These are phyloP conservation scores for Cercis canadensis DNA, from an alignment of 306 rosid genomes.

Conservation along the genomic window DNA sequence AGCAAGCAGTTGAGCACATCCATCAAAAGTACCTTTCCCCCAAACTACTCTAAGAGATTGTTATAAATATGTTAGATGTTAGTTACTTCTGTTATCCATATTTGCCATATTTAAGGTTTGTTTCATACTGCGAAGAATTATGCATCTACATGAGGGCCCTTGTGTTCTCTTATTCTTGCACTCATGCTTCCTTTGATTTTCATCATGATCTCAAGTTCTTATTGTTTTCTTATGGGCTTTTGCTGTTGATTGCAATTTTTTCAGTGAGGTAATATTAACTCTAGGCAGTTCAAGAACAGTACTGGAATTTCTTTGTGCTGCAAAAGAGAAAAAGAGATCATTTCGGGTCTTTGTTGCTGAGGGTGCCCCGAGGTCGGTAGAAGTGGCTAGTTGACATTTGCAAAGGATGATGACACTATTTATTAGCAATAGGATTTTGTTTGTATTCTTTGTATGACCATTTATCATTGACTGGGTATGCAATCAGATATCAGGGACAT, in stretches of 20 bases:
- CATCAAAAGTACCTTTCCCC: slow-evolving; percentile 82
- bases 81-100: slow-evolving; percentile 13
- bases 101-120: neutral
- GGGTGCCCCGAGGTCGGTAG: slow-evolving; percentile 96
- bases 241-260: slow-evolving; percentile 39
- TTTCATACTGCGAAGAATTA: slow-evolving; percentile 20
- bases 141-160: slow-evolving; percentile 12
- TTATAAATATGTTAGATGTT: slow-evolving; percentile 16
- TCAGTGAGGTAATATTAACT: slow-evolving; percentile 96
- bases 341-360: slow-evolving; percentile 92
- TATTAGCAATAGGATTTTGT: slow-evolving; percentile 27
- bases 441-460: slow-evolving; percentile 14
- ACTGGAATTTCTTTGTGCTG: slow-evolving; percentile 92
- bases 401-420: neutral
- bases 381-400: slow-evolving; percentile 31
- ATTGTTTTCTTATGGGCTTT: slow-evolving; percentile 21
- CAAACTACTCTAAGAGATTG: slow-evolving; percentile 15
- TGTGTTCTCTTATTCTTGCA: neutral
- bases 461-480: slow-evolving; percentile 17
- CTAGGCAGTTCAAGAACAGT: slow-evolving; percentile 98
- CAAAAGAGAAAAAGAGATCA: slow-evolving; percentile 94
- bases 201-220: slow-evolving; percentile 26
- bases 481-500: slow-evolving; percentile 87
- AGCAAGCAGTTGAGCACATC: slow-evolving; percentile 99
- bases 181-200: slow-evolving; percentile 2